These are phyloP conservation scores for Lichtheimia ornata DNA, from an alignment of 371 early-diverging fungal species.

Conservation along the genomic window DNA sequence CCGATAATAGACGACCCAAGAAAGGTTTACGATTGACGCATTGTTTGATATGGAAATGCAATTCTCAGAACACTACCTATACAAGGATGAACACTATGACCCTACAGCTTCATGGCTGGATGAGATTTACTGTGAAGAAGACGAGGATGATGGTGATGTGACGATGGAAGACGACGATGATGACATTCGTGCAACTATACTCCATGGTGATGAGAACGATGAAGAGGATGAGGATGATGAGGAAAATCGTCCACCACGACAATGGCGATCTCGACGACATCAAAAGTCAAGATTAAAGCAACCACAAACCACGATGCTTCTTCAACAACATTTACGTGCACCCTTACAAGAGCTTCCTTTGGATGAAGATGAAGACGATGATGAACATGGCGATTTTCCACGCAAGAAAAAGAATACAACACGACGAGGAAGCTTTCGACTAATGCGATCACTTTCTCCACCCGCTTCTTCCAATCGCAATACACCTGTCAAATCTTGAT, in stretches of 20 bases:
- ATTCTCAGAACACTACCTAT: background rate
- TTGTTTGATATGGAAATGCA: slow-evolving; percentile 1
- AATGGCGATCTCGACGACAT: slow-evolving; percentile 1
- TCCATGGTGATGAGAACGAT: background rate
- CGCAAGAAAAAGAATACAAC: background rate
- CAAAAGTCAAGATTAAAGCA: background rate
- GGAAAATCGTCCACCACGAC: slow-evolving; percentile 3
- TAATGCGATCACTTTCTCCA: slow-evolving; percentile 1
- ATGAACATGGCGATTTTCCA: background rate
- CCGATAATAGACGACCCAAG: background rate
- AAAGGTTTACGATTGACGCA: background rate
- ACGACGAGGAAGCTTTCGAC: background rate
- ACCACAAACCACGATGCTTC: background rate
- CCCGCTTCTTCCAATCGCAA: background rate
- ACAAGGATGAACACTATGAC: background rate
- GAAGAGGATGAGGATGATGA: background rate
- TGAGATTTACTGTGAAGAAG: background rate
- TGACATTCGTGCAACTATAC: background rate
- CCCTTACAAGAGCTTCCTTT: slow-evolving; percentile 1
- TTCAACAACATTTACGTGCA: background rate
- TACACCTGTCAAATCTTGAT: too few species aligned
- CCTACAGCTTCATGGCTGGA: background rate
- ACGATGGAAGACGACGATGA: background rate
- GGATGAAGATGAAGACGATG: too few species aligned
- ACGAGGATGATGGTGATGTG: background rate